These are phyloP conservation scores for Capronia americana DNA, from an alignment of 2,329 filamentous ascomycete species.

Conservation along the genomic window DNA sequence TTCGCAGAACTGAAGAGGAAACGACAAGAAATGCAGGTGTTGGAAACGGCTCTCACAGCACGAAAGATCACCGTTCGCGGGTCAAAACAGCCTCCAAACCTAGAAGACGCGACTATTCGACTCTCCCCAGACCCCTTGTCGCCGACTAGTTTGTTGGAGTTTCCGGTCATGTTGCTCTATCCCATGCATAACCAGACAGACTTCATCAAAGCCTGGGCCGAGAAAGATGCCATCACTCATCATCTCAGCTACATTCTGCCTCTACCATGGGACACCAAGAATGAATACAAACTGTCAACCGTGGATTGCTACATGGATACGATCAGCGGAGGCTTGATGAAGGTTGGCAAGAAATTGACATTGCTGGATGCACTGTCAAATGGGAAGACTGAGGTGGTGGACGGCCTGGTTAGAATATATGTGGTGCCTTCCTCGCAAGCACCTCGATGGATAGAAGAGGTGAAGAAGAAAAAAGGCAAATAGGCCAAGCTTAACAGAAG, in stretches of 20 bases:
- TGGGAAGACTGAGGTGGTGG: conserved; percentile 84
- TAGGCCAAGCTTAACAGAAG: neutral
- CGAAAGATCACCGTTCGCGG: conserved; percentile 72
- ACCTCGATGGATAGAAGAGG: conserved; percentile 79
- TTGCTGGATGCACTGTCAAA: conserved; percentile 75
- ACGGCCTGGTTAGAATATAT: conserved; percentile 82
- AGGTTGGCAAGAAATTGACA: conserved; percentile 83
- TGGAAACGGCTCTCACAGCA: conserved; percentile 70
- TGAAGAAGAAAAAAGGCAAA: conserved; percentile 72
- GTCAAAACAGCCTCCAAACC: conserved; percentile 77
- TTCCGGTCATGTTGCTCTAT: conserved; percentile 85
- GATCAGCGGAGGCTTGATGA: conserved; percentile 76
- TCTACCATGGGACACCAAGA: conserved; percentile 78
- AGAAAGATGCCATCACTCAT: conserved; percentile 74
- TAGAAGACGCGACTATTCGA: conserved; percentile 79
- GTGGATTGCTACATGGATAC: conserved; percentile 95
- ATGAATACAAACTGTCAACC: conserved; percentile 67
- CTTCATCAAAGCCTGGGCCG: conserved; percentile 85
- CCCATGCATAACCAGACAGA: conserved; percentile 82
- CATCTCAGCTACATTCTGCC: conserved; percentile 88
- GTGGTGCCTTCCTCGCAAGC: conserved; percentile 76
- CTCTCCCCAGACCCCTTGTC: conserved; percentile 77
- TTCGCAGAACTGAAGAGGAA: conserved; percentile 53
- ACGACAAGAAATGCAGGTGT: conserved; percentile 64
- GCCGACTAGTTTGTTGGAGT: conserved; percentile 71